Evolutionary conservation across 108 stramenopile species (phyloP).

Genomic region (Hondaea fermentalgiana): DNA sequence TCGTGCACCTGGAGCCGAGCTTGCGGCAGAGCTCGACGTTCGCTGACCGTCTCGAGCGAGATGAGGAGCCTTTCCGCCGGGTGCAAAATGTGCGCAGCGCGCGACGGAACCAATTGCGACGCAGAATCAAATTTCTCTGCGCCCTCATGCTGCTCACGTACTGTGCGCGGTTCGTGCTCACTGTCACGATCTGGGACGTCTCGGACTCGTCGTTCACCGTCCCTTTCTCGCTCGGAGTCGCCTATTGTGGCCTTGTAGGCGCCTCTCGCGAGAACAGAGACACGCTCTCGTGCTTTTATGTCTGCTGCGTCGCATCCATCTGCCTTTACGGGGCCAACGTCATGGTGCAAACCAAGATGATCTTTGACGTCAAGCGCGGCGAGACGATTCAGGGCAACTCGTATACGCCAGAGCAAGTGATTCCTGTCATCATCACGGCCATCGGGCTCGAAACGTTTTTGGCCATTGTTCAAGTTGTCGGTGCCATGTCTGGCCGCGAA

Average conservation of each 20-base stretch:
- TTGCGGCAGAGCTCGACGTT: neutral
- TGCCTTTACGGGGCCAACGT: neutral
- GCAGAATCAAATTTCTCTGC: neutral
- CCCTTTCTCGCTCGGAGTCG: neutral
- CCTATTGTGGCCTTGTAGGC: neutral
- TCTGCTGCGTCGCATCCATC: neutral
- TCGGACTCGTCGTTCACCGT: neutral
- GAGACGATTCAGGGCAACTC: neutral
- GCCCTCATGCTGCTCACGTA: neutral
- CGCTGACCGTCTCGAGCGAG: neutral
- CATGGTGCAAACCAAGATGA: neutral
- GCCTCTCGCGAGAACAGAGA: neutral
- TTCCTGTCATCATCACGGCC: neutral
- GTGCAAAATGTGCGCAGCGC: neutral
- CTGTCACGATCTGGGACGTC: neutral
- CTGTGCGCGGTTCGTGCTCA: neutral
- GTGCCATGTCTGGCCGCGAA: neutral
- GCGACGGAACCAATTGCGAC: neutral
- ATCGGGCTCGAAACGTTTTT: neutral
- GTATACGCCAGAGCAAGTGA: neutral
- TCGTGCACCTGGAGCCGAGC: neutral
- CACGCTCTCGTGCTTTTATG: constrained; percentile 5
- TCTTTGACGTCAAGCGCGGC: neutral
- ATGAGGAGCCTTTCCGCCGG: neutral
- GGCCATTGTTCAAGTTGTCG: neutral